These are phyloP conservation scores for Wickerhamiella pararugosa DNA, from an alignment of 1,139 yeast species.

Conservation along the genomic window DNA sequence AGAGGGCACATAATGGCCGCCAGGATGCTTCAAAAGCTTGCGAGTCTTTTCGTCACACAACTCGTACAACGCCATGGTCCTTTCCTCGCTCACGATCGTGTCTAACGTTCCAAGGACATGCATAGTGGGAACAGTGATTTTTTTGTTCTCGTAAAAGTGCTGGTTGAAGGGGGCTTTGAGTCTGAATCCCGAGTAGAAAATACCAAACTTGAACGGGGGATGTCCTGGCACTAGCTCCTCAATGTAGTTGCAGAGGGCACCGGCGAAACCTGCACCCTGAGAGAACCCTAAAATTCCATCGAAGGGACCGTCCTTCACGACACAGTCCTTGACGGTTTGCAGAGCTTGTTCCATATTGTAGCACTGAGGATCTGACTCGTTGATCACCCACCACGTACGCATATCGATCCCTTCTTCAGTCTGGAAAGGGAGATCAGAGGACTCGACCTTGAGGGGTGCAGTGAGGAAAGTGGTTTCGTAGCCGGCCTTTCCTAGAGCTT, in stretches of 20 bases:
- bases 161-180: constrained; percentile 41
- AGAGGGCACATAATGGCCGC: constrained; percentile 80
- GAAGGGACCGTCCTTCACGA: constrained; percentile 66
- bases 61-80: constrained; percentile 45
- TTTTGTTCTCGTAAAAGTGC: constrained; percentile 30
- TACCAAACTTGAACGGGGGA: constrained; percentile 47
- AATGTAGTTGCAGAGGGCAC: constrained; percentile 20
- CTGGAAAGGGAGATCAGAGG: constrained; percentile 57
- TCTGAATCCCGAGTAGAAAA: constrained; percentile 66
- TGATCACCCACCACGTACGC: constrained; percentile 36
- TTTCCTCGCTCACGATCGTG: constrained; percentile 68
- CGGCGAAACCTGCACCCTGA: constrained; percentile 84
- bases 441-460: constrained; percentile 52
- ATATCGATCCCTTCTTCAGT: constrained; percentile 33
- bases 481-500: constrained; percentile 48
- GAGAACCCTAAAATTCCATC: constrained; percentile 82
- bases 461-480: constrained; percentile 63
- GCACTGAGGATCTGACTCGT: constrained; percentile 27
- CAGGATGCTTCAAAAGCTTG: constrained; percentile 52
- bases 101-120: constrained; percentile 82
- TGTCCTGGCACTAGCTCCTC: constrained; percentile 23
- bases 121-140: constrained; percentile 41
- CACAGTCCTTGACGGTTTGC: constrained; percentile 37
- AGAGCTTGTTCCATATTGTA: constrained; percentile 33
- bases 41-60: constrained; percentile 34